phyloP scores from a whole-genome alignment of 768 basidiomycete genomes.

The Pisolithus tinctorius region DNA sequence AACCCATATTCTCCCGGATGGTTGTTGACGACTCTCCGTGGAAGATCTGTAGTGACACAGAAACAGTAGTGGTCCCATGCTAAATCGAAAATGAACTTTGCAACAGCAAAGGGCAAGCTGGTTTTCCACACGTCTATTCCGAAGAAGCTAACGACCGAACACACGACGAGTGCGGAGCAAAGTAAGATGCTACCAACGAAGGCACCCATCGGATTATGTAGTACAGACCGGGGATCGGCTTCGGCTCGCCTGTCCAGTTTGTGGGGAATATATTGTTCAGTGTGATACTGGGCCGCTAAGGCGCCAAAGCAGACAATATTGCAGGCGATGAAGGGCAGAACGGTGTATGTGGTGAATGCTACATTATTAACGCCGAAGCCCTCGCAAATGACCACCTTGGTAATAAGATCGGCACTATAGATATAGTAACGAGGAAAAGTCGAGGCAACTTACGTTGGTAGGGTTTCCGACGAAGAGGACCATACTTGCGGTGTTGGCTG shows the following conservation, averaged over 20 bases:
- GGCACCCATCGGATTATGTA: constrained; percentile 72
- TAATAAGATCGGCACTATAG: not conserved
- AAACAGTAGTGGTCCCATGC: constrained; percentile 49
- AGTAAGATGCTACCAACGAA: constrained; percentile 66
- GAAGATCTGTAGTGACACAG: constrained; percentile 4
- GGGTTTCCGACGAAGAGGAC: constrained; percentile 82
- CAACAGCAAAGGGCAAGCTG: constrained; percentile 69
- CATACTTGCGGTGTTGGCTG: constrained; percentile 74
- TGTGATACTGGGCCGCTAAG: constrained; percentile 54
- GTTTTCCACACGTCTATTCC: constrained; percentile 80
- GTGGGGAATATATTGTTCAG: constrained; percentile 47
- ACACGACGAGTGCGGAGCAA: constrained; percentile 57
- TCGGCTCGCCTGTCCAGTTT: constrained; percentile 30
- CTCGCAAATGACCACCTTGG: constrained; percentile 70
- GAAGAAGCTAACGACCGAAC: constrained; percentile 72
- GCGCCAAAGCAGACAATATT: constrained; percentile 51
- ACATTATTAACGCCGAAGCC: constrained; percentile 75
- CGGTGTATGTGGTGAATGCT: constrained; percentile 76
- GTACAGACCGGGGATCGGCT: constrained; percentile 49
- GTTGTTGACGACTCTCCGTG: not conserved
- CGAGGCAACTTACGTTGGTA: constrained; percentile 53
- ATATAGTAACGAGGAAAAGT: not conserved
- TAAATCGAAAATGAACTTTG: constrained; percentile 66
- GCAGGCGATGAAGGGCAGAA: constrained; percentile 73
- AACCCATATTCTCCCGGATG: not conserved